phyloP scores from a whole-genome alignment of 805 yeast genomes.

The Schwanniomyces yamadae region DNA sequence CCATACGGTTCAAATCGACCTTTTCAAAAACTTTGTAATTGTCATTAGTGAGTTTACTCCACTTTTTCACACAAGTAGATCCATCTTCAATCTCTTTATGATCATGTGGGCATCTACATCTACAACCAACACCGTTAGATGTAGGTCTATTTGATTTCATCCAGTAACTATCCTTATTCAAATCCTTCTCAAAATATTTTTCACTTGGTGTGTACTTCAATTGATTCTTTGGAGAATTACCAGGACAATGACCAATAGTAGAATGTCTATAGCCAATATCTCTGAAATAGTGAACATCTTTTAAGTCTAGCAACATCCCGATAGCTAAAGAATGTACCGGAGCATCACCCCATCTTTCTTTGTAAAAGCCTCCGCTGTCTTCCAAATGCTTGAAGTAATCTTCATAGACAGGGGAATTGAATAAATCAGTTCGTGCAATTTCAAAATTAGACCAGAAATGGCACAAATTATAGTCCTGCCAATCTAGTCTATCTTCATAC shows the following conservation, averaged over 20 bases:
- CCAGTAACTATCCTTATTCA: slow-evolving; percentile 32
- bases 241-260: slow-evolving; percentile 80
- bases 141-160: slow-evolving; percentile 26
- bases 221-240: slow-evolving; percentile 51
- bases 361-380: slow-evolving; percentile 74
- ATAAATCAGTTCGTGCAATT: slow-evolving; percentile 79
- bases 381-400: slow-evolving; percentile 71
- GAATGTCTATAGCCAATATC: slow-evolving; percentile 91
- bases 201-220: slow-evolving; percentile 38
- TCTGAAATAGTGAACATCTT: slow-evolving; percentile 84
- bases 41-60: slow-evolving; percentile 44
- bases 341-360: slow-evolving; percentile 97
- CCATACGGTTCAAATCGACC: slow-evolving; percentile 24
- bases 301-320: slow-evolving; percentile 65
- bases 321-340: slow-evolving; percentile 89
- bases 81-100: slow-evolving; percentile 57
- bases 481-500: slow-evolving; percentile 58
- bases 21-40: slow-evolving; percentile 18
- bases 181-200: slow-evolving; percentile 20
- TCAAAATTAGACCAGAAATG: slow-evolving; percentile 96
- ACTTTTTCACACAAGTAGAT: slow-evolving; percentile 50
- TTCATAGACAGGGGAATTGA: slow-evolving; percentile 62
- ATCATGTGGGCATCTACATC: slow-evolving; percentile 71
- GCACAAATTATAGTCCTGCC: slow-evolving; percentile 71
- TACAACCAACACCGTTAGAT: slow-evolving; percentile 68